Base-by-base conservation (phyloP, 768 basidiomycete genomes). In the Obba rivulosa region DNA sequence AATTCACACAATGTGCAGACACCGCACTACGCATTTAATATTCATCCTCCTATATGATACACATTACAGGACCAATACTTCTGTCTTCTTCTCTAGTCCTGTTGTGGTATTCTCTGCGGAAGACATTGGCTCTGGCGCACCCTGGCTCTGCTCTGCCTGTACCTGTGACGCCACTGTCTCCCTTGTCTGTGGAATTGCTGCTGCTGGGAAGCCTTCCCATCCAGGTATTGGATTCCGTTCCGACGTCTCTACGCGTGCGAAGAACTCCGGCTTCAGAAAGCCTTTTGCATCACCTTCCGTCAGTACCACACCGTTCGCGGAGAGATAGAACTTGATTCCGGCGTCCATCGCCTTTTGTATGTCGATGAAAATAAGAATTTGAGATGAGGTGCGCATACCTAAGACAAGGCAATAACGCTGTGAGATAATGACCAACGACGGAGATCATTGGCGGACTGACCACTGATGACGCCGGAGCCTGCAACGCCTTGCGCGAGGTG, bases 281-380 rank as follows among this genome's bases (percentile, higher is more conserved):
- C 92, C 92, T 2, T 62, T 58, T 36, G 71, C 72, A 50, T 91
- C 72, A 1, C 95, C 95, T 43, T 81, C 82, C 0, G 90, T 92
- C 1, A 98, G 76, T 10, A 97, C 76, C 17, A 97, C 94, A 2
- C 90, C 92, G 53, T 98, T 97, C 3, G 79, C 71, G 2, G 92
- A 94, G 2, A 91, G 65, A 65, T 78, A 83, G 50, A 98, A 88
- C 46, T 75, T 71, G 64, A 89, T 71, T 1, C 87, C 88, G 2
- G 76, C 76, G 21, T 78, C 74, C 40, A 89, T 66, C 0, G 85
- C 87, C 54, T 78, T 83, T 45, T 78, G 71, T 3, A 94, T 70
- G 53, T 94, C 74, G 50, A 98, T 74, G 59, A 83, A 93, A 39
- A 97, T 86, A 46, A 92, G 76, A 31, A 98, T 71, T 51, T 85